phyloP scores from a whole-genome alignment of 371 early-diverging fungal species.

The Capniomyces stellatus region DNA sequence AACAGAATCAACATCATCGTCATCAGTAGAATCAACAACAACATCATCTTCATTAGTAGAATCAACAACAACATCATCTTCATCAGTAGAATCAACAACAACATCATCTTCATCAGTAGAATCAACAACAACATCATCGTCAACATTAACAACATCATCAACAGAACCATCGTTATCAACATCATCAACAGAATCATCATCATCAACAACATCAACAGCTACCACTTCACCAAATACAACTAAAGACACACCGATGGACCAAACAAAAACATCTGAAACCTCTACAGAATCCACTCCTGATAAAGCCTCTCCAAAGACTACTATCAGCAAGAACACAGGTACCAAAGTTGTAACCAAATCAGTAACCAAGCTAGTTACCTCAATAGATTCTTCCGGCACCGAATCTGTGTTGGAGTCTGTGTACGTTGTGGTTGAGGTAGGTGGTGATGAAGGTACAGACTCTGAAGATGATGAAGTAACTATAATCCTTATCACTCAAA shows the following conservation, averaged over 20 bases:
- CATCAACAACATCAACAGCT: background rate
- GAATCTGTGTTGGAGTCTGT: background rate
- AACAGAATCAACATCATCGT: background rate
- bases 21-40: constrained; percentile 1
- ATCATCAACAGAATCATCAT: background rate
- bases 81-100: background rate
- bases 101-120: background rate
- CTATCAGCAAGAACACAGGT: background rate
- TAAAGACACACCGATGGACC: background rate
- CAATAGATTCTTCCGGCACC: background rate
- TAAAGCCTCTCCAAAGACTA: background rate
- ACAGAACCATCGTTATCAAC: background rate
- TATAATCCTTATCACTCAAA: too few species aligned
- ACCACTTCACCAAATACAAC: background rate
- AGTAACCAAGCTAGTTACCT: background rate
- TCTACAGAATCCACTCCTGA: background rate
- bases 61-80: background rate
- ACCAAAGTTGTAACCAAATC: background rate
- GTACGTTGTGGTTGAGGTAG: background rate
- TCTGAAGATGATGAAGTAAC: too few species aligned
- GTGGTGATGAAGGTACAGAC: background rate
- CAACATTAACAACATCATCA: background rate
- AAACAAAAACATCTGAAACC: background rate
- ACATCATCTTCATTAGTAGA: constrained; percentile 3
- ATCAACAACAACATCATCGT: background rate